Evolutionary conservation across 163 green algal genomes (phyloP).

Genomic region (Smithsoniella earleae): DNA sequence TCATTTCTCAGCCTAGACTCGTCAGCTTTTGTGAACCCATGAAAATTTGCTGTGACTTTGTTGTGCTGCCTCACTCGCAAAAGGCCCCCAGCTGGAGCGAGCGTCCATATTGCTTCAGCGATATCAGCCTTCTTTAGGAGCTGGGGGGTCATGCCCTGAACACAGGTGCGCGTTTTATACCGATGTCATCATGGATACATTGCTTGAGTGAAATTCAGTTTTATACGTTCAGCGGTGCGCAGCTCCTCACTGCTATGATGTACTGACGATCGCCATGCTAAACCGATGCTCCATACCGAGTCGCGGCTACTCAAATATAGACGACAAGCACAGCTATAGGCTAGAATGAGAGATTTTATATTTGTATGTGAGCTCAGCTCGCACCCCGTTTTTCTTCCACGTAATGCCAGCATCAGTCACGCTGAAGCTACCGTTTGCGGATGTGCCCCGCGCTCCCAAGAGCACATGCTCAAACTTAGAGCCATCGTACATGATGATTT

Average conservation of each 20-base stretch:
- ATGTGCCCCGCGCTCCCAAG: conserved; percentile 11
- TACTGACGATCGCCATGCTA: neutral
- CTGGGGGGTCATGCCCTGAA: conserved; percentile 22
- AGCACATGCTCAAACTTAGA: conserved; percentile 5
- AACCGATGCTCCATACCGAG: too few species aligned
- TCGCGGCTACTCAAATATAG: too few species aligned
- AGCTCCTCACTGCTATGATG: neutral
- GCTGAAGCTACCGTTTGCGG: neutral
- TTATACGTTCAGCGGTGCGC: too few species aligned
- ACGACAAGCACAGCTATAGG: neutral
- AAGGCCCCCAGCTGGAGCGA: neutral
- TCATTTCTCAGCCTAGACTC: neutral
- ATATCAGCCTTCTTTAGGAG: conserved; percentile 6
- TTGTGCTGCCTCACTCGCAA: conserved; percentile 7
- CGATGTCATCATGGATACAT: too few species aligned
- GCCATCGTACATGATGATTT: neutral
- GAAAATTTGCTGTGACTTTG: conserved; percentile 26
- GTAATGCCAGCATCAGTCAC: conserved; percentile 1
- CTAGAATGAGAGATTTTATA: neutral
- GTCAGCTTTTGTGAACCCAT: conserved; percentile 8
- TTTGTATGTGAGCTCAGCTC: neutral
- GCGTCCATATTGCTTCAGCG: neutral
- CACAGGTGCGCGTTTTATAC: too few species aligned
- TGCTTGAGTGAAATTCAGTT: neutral
- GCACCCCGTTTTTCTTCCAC: conserved; percentile 27